Evolutionary conservation across 164 flowering plant species (phyloP), one percentile per base, ranked within the genome.

Genomic region (Magnolia changhungtana): DNA sequence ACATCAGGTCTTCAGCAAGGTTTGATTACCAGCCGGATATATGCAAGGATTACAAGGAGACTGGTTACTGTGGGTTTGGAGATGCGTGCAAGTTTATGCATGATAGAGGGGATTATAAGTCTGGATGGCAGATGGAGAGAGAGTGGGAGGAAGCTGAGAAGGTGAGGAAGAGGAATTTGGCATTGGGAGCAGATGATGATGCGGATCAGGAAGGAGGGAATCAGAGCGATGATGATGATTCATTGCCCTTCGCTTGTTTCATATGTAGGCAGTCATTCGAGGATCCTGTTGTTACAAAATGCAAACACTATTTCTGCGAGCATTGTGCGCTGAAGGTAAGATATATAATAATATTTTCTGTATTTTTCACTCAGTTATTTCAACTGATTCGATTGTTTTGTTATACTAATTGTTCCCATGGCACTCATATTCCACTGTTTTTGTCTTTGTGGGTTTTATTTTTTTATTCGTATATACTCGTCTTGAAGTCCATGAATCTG

Each of bases 81-180:
- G 99, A 94, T 83, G 77, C 99, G 0, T 96, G 98, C 78, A 96
- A 96, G 83, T 96, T 96, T 82, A 92, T 94, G 98, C 99, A 94
- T 82, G 99, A 96, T 82, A 85, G 99, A 71, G 98, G 99, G 67
- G 99, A 96, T 83, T 92, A 94, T 81, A 94, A 96, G 81, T 83
- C 97, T 37, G 98, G 98, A 4, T 95, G 98, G 98, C 98, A 95
- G 77, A 55, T 95, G 85, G 98, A 95, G 83, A 91, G 84, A 75
- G 98, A 93, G 72, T 93, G 98, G 98, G 96, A 93, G 4, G 97
- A 90, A 76, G 87, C 83, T 19, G 96, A 94, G 83, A 92, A 96
- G 83, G 82, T 72, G 45, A 84, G 96, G 83, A 91, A 90, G 82
- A 86, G 90, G 81, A 94, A 87, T 65, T 79, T 94, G 77, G 97